Base-by-base conservation (phyloP, 331 rosid genomes). In the Stylosanthes scabra region DNA sequence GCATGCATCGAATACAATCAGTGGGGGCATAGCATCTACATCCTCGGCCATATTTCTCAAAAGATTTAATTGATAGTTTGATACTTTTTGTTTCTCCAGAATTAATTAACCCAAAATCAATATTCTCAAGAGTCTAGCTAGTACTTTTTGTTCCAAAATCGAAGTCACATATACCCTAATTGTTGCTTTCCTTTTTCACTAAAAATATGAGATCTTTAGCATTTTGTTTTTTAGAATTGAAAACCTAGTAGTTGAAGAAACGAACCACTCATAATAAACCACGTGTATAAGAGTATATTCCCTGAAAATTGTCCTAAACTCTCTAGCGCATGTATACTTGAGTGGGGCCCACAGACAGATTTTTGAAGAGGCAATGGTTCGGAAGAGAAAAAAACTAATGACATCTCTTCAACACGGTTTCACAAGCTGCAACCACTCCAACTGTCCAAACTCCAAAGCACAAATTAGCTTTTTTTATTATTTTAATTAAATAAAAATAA, bases 361-460 rank as follows among this genome's bases (percentile, higher is more conserved):
- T 51, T 9, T 50, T 51, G 20, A 52, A 11, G 63, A 15, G 45
- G 46, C 11, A 16, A 20, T 57, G 63, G 7, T 59, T 29, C 11
- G 3, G 10, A 45, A 68, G 40, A 28, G 10, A 29, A 60, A 39
- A 46, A 46, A 34, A 60, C n/a, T 13, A 37, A 59, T 20, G 12
- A 58, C 44, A 31, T 58, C 66, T 31, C 64, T 63, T 12, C 31
- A 75, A 62, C 63, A 46, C 78, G 70, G 64, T 74, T 69, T 83
- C 66, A 27, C 68, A 58, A 51, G 75, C 51, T 70, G 59, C 72
- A 8, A 15, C 65, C 37, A 3, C 37, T 31, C 5, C 37, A 3
- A 3, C 37, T 31, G n/a, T n/a, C 37, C 5, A 31, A 31, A 3
- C 5, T 3, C 6, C 37, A 59, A 55, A 56, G 54, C 70, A 28